Evolutionary conservation across 1,139 yeast genomes (phyloP).

Genomic region (Geotrichum macrosporum): DNA sequence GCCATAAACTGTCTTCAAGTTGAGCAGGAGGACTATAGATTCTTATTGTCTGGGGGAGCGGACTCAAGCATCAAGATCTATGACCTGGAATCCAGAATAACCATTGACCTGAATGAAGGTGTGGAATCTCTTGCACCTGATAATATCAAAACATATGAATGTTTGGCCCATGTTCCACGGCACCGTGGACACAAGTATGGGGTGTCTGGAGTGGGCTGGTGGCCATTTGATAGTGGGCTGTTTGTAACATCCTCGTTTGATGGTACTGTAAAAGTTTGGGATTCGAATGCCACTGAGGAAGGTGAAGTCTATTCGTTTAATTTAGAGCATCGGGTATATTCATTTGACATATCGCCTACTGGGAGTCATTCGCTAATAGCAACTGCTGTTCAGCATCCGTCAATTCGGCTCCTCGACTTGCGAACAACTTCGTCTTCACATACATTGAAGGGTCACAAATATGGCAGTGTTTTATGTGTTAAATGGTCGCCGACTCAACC

Average conservation of each 20-base stretch:
- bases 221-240: conserved; percentile 86
- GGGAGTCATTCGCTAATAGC: conserved; percentile 58
- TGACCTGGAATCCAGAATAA: conserved; percentile 16
- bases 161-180: conserved; percentile 42
- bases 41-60: conserved; percentile 66
- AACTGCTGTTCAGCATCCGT: conserved; percentile 66
- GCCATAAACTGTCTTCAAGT: conserved; percentile 64
- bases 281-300: conserved; percentile 52
- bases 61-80: conserved; percentile 55
- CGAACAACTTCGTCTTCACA: conserved; percentile 68
- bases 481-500: conserved; percentile 73
- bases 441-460: conserved; percentile 56
- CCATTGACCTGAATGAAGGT: conserved; percentile 8
- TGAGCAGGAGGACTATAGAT: conserved; percentile 51
- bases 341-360: conserved; percentile 37
- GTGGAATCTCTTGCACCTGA: conserved; percentile 13
- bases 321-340: conserved; percentile 42
- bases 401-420: conserved; percentile 66
- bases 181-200: conserved; percentile 66
- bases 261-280: conserved; percentile 76
- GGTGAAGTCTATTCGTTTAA: conserved; percentile 61
- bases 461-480: conserved; percentile 58
- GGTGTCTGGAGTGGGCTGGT: conserved; percentile 73
- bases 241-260: conserved; percentile 82
- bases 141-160: conserved; percentile 6